Evolutionary conservation across 2,329 filamentous ascomycete genomes (phyloP), one percentile per base, ranked within the genome.

Genomic region (Colletotrichum filicis): DNA sequence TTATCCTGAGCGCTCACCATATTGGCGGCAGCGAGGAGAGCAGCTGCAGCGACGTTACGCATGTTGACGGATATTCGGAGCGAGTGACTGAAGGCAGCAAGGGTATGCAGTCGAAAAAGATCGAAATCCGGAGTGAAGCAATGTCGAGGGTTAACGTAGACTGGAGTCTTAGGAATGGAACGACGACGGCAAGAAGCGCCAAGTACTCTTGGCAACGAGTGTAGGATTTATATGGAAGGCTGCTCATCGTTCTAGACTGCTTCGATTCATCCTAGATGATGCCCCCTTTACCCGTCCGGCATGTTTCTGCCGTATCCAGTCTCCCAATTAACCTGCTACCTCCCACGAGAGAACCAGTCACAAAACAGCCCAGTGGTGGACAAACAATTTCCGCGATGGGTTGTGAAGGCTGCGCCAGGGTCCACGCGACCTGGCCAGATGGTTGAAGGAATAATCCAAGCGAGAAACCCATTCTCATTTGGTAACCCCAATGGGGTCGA

Each of bases 1-100:
- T 57, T 66, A 32, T 66, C 52, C 53, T 66, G 63, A 14, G 63
- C 63, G 53, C 53, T 66, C 30, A 66, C 52, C 22, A 66, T 2
- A 24, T 30, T 66, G 52, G 63, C 53, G 53, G 28, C 63, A 22
- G 53, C 52, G 24, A 42, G 28, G 5, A 65, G 49, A 37, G 28
- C 30, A 11, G 62, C 30, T 22, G 62, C 49, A 26, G 49, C 37
- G 14, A n/a, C 32, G 49, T 28, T 57, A 4, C 52, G 52, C 63
- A 66, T 66, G 16, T 57, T 66, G 63, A 30, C 9, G 22, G 24
- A 4, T 8, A 11, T 14, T 19, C n/a, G 24, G 26, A 19, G 16
- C 2, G 26, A 57, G 11, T 14, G 32, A 28, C 37, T 4, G 14
- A 42, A 56, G 2, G 32, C 46, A 32, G 35, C 62, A 66, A 24